Conservation (phyloP, 2,329 filamentous ascomycete species). For the Nakataea oryzae region DNA sequence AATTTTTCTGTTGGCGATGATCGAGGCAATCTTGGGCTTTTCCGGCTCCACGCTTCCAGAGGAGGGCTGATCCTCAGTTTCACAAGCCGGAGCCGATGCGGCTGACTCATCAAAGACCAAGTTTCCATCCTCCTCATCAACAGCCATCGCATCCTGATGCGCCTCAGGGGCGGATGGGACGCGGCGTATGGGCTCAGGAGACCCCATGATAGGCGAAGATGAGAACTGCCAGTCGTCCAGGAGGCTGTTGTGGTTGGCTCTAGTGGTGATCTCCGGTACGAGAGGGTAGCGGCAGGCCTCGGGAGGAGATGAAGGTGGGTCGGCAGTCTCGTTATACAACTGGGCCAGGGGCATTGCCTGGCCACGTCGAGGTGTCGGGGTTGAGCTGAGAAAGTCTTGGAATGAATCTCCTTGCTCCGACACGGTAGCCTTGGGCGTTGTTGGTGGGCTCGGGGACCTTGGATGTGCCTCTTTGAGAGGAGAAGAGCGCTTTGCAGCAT, state of each 20-base stretch:
- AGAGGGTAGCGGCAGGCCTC: slow-evolving; percentile 42
- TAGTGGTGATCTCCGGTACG: slow-evolving; percentile 38
- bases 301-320: slow-evolving; percentile 49
- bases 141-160: slow-evolving; percentile 2
- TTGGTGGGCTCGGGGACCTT: not conserved
- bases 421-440: slow-evolving; percentile 23
- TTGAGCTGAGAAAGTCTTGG: slow-evolving; percentile 45
- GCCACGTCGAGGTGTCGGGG: slow-evolving; percentile 49
- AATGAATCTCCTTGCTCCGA: slow-evolving; percentile 33
- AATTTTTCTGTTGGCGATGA: not conserved
- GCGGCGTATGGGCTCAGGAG: slow-evolving; percentile 24
- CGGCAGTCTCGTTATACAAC: slow-evolving; percentile 35
- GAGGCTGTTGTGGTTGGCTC: slow-evolving; percentile 28
- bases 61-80: not conserved
- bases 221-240: slow-evolving; percentile 40
- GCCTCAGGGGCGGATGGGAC: slow-evolving; percentile 6
- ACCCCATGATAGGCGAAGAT: slow-evolving; percentile 45
- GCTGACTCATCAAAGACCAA: not conserved
- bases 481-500: slow-evolving; percentile 10
- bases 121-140: slow-evolving; percentile 3
- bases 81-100: not conserved
- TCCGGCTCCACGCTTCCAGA: not conserved
- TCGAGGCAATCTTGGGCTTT: not conserved
- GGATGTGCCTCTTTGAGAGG: slow-evolving; percentile 3
- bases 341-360: slow-evolving; percentile 35